Evolutionary conservation across 2,329 filamentous ascomycete species (phyloP).

Genomic region (Cladosporium sp.): DNA sequence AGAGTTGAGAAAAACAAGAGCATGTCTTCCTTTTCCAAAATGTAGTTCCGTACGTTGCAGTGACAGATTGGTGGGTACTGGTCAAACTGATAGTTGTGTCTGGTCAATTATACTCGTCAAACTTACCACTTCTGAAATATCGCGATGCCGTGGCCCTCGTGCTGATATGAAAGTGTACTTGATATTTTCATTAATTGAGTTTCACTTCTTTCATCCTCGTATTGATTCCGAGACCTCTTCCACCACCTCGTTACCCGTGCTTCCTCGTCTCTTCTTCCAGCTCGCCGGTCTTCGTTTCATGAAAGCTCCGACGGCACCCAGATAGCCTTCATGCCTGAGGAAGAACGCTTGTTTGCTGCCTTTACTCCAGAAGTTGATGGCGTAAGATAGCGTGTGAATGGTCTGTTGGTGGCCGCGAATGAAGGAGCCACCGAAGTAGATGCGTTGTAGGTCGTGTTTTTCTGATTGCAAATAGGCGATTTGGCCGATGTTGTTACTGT

Average conservation of each 20-base stretch:
- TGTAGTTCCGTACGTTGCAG: too few species aligned
- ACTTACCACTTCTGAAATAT: too few species aligned
- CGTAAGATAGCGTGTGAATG: conserved; percentile 95
- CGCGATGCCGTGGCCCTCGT: too few species aligned
- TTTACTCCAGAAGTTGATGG: conserved; percentile 96
- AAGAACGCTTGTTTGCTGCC: conserved; percentile 95
- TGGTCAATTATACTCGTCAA: too few species aligned
- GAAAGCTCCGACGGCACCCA: conserved; percentile 91
- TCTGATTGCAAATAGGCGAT: conserved; percentile 97
- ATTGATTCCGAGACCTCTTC: not conserved
- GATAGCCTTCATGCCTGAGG: conserved; percentile 88
- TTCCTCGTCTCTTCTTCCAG: conserved; percentile 67
- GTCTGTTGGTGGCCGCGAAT: conserved; percentile 95
- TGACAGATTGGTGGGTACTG: too few species aligned
- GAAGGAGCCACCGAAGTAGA: conserved; percentile 97
- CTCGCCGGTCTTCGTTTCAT: conserved; percentile 84
- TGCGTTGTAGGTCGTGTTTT: conserved; percentile 83
- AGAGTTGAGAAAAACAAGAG: too few species aligned
- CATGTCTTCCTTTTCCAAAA: too few species aligned
- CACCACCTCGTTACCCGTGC: not conserved
- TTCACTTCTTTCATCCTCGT: not conserved
- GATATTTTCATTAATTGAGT: too few species aligned
- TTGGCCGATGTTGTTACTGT: conserved; percentile 93
- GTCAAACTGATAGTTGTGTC: too few species aligned
- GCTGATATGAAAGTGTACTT: too few species aligned